Evolutionary conservation across 1,284 basidiomycete species (phyloP).

Genomic region (Rhodotorula sp.): DNA sequence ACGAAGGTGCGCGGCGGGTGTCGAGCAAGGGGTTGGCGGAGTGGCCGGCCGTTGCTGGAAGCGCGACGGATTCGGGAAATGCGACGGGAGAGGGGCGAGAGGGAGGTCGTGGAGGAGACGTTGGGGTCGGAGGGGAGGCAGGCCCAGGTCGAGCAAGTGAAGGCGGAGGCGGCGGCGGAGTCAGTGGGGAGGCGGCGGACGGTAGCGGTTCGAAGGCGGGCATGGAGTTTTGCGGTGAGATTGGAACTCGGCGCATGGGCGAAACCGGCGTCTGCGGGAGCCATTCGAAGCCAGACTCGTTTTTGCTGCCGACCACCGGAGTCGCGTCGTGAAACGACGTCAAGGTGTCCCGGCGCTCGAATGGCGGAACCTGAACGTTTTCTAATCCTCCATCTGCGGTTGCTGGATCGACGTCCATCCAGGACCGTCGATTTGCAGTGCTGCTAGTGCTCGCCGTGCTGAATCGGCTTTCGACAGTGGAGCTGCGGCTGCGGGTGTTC

Average conservation of each 20-base stretch:
- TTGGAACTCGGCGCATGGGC: background rate
- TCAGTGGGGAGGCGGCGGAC: background rate
- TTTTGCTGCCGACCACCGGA: slow-evolving; percentile 1
- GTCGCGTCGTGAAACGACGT: slow-evolving; percentile 3
- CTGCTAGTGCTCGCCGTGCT: background rate
- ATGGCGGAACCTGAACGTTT: background rate
- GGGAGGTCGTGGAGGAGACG: background rate
- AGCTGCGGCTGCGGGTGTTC: slow-evolving; percentile 22
- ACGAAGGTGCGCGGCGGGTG: slow-evolving; percentile 19
- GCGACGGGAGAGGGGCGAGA: background rate
- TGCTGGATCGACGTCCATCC: slow-evolving; percentile 15
- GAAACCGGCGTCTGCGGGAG: background rate
- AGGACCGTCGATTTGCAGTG: slow-evolving; percentile 5
- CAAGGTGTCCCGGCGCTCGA: slow-evolving; percentile 2
- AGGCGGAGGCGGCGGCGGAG: background rate
- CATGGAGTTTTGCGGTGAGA: background rate
- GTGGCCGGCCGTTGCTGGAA: slow-evolving; percentile 17
- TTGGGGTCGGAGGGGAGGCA: background rate
- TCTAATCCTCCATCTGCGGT: no score
- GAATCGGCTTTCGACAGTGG: slow-evolving; percentile 12
- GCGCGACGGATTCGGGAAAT: background rate
- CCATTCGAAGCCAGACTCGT: slow-evolving; percentile 5
- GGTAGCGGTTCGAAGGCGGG: background rate
- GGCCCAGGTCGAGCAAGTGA: background rate
- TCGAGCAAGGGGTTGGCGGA: slow-evolving; percentile 34